Conservation (phyloP, 768 basidiomycete species). For the Ephemerocybe angulata region DNA sequence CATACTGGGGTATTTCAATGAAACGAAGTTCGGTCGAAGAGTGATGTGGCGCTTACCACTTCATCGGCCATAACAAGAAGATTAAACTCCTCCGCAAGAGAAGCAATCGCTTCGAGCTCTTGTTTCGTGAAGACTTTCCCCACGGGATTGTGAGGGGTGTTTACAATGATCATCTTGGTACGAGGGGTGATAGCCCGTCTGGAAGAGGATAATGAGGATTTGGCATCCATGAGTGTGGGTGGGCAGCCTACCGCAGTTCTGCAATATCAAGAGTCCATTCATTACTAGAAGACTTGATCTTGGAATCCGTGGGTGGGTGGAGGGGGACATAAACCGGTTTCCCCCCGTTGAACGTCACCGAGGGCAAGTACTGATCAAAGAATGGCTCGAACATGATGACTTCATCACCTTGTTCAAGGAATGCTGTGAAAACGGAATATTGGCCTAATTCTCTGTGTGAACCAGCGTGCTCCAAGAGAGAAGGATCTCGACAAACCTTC, state of each 20-base stretch:
- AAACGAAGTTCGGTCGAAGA: slow-evolving; percentile 3
- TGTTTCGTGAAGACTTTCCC: slow-evolving; percentile 89
- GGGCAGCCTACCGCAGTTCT: slow-evolving; percentile 63
- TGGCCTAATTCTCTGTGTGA: slow-evolving; percentile 53
- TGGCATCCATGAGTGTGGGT: not conserved
- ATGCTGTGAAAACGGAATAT: slow-evolving; percentile 91
- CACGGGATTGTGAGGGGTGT: slow-evolving; percentile 97
- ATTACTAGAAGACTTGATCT: slow-evolving; percentile 49
- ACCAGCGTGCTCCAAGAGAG: not conserved
- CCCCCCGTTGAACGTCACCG: slow-evolving; percentile 91
- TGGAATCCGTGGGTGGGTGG: slow-evolving; percentile 66
- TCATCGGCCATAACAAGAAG: slow-evolving; percentile 93
- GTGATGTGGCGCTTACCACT: slow-evolving; percentile 59
- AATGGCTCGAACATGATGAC: slow-evolving; percentile 99
- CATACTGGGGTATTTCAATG: slow-evolving; percentile 57
- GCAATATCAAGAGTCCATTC: slow-evolving; percentile 92
- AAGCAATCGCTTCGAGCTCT: slow-evolving; percentile 84
- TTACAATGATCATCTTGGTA: slow-evolving; percentile 92
- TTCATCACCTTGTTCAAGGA: slow-evolving; percentile 89
- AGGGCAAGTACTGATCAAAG: slow-evolving; percentile 94
- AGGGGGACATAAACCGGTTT: slow-evolving; percentile 92
- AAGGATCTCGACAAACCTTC: slow-evolving; percentile 57
- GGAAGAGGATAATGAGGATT: not conserved
- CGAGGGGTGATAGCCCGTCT: slow-evolving; percentile 82
- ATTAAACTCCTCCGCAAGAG: slow-evolving; percentile 87